Base-by-base conservation (phyloP, 1,284 basidiomycete genomes). In the Ganoderma boninense region DNA sequence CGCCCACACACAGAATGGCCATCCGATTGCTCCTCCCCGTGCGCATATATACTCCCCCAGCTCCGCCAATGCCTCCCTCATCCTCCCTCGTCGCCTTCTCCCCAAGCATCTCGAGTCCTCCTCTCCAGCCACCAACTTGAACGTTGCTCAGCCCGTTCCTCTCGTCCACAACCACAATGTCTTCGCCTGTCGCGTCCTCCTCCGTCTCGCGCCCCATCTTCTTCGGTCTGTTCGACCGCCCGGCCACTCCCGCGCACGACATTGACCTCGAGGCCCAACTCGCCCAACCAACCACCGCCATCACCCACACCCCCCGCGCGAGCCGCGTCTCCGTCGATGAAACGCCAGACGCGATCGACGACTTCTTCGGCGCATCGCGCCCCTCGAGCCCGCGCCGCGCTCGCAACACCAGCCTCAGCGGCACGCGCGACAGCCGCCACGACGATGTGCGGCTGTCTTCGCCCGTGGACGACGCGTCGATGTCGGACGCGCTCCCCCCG, bases 351-450 rank as follows among this genome's bases (percentile, higher is more conserved):
- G 67, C 77, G 11, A 60, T 79, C 73, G 77, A 80, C 70, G 78
- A 77, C 64, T 80, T 80, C 75, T 79, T 80, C 64, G 79, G 79
- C 20, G 75, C 71, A 35, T 67, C 75, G 49, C 68, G 64, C n/a
- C 42, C 73, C 46, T 68, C 73, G 32, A 74, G 29, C 54, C 4
- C 54, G 16, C 54, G 10, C 54, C 54, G 18, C 26, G 5, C 54
- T 35, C 57, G 64, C 74, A 5, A 77, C 67, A 13, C 67, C 67
- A 52, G 63, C 74, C 20, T 68, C 23, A 52, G 65, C 2, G 77
- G 78, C 61, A 80, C 77, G 1, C 77, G 69, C 20, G 78, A 79
- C 71, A 79, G 78, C 70, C 77, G 78, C 1, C 77, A 79, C 70
- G 78, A 80, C 71, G 71, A 74, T 3, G 42, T 59, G 13, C 64